phyloP scores from a whole-genome alignment of 805 yeast genomes.

The Saccharomycopsis vini region DNA sequence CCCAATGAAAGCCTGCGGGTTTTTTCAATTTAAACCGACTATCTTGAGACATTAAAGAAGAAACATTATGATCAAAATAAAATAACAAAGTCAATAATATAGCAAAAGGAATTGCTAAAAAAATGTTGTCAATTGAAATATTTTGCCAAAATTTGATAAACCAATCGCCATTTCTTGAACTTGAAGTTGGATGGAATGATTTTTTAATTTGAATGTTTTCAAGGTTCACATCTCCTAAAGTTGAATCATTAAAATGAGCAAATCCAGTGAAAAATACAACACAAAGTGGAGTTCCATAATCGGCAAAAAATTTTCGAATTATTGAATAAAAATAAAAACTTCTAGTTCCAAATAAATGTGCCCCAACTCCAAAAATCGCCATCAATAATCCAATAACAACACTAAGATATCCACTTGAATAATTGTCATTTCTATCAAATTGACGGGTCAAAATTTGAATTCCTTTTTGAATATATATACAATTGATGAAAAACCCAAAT shows the following conservation, averaged over 20 bases:
- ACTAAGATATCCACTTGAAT: slow-evolving; percentile 58
- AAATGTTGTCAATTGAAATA: slow-evolving; percentile 63
- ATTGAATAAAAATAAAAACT: slow-evolving; percentile 53
- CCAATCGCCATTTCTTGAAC: slow-evolving; percentile 51
- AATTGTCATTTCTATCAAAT: slow-evolving; percentile 35
- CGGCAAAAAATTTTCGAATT: slow-evolving; percentile 64
- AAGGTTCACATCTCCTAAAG: slow-evolving; percentile 36
- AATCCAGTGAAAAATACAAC: slow-evolving; percentile 91
- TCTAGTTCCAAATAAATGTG: slow-evolving; percentile 44
- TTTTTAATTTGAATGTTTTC: slow-evolving; percentile 58
- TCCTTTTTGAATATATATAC: slow-evolving; percentile 85
- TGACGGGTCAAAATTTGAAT: slow-evolving; percentile 72
- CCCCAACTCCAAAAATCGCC: slow-evolving; percentile 59
- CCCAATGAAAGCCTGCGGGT: slow-evolving; percentile 91
- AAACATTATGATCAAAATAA: slow-evolving; percentile 92
- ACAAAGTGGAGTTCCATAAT: slow-evolving; percentile 75
- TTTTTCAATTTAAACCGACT: slow-evolving; percentile 71
- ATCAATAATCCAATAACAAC: slow-evolving; percentile 67
- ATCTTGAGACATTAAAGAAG: slow-evolving; percentile 87
- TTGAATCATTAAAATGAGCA: slow-evolving; percentile 55
- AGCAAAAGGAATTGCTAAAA: slow-evolving; percentile 90
- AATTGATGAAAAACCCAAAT: slow-evolving; percentile 84
- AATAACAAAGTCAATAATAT: slow-evolving; percentile 73
- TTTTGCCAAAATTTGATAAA: slow-evolving; percentile 67
- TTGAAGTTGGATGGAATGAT: slow-evolving; percentile 68